Evolutionary conservation across 768 basidiomycete species (phyloP).

Genomic region (Pleurotus giganteus): DNA sequence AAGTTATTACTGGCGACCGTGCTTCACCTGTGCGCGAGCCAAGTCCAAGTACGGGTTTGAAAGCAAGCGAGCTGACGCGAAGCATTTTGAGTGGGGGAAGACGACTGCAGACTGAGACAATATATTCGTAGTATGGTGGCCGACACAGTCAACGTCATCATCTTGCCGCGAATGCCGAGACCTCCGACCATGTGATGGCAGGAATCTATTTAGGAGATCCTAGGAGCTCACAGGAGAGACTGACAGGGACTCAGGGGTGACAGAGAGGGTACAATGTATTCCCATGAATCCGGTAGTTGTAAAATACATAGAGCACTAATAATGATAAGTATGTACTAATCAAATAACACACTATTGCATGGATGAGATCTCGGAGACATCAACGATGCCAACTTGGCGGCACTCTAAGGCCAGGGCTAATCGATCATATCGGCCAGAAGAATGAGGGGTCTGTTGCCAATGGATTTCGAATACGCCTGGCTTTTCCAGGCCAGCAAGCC

Average conservation of each 20-base stretch:
- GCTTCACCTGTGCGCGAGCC: too few relatives aligned
- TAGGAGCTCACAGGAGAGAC: background rate
- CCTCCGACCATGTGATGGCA: too few relatives aligned
- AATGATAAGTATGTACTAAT: background rate
- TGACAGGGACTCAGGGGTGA: background rate
- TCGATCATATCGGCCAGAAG: conserved; percentile 44
- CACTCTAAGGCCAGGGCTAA: conserved; percentile 72
- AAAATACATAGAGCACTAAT: conserved; percentile 1
- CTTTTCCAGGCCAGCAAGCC: conserved; percentile 56
- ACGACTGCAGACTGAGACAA: too few relatives aligned
- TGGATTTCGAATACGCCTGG: conserved; percentile 75
- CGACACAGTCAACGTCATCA: too few relatives aligned
- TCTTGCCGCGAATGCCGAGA: too few relatives aligned
- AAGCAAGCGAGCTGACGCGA: too few relatives aligned
- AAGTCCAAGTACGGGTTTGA: too few relatives aligned
- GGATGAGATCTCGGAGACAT: background rate
- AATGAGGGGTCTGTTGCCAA: conserved; percentile 50
- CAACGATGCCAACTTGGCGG: conserved; percentile 53
- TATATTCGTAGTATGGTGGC: too few relatives aligned
- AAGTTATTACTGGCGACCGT: too few relatives aligned
- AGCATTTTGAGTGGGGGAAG: too few relatives aligned
- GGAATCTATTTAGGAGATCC: background rate
- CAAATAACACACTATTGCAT: background rate
- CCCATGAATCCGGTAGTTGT: background rate
- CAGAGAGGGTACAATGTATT: background rate